Evolutionary conservation across 805 yeast species (phyloP).

Genomic region (Blastobotrys mokoenaii): DNA sequence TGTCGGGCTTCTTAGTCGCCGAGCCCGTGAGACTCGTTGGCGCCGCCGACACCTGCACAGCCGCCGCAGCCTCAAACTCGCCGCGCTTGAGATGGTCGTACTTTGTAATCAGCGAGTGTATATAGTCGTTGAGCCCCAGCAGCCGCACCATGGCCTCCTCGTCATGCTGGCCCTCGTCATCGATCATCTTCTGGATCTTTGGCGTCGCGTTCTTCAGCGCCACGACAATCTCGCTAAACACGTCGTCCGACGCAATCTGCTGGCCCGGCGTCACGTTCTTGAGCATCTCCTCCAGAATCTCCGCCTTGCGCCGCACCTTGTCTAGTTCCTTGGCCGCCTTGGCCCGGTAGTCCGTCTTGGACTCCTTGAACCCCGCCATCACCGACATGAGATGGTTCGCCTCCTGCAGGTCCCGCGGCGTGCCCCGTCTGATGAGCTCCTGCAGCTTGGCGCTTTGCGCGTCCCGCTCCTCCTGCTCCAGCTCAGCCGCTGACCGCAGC

Average conservation of each 20-base stretch:
- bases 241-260: slow-evolving; percentile 47
- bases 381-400: slow-evolving; percentile 96
- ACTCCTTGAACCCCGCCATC: slow-evolving; percentile 95
- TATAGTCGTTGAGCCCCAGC: slow-evolving; percentile 62
- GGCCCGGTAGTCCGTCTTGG: slow-evolving; percentile 62
- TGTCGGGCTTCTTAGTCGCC: slow-evolving; percentile 16
- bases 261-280: slow-evolving; percentile 29
- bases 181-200: slow-evolving; percentile 75
- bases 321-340: slow-evolving; percentile 78
- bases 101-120: slow-evolving; percentile 60
- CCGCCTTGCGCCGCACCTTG: slow-evolving; percentile 76
- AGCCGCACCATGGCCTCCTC: slow-evolving; percentile 55
- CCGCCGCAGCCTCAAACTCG: slow-evolving; percentile 45
- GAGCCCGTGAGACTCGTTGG: slow-evolving; percentile 12
- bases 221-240: slow-evolving; percentile 66
- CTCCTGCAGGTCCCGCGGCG: slow-evolving; percentile 89
- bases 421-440: slow-evolving; percentile 89
- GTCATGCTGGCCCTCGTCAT: slow-evolving; percentile 63
- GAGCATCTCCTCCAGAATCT: slow-evolving; percentile 81
- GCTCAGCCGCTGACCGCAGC: slow-evolving; percentile 79
- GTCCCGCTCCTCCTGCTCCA: slow-evolving; percentile 83
- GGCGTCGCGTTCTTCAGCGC: slow-evolving; percentile 81
- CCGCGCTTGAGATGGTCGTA: slow-evolving; percentile 61
- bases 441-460: slow-evolving; percentile 94
- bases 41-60: slow-evolving; percentile 32